Evolutionary conservation across 1,284 basidiomycete genomes (phyloP).

Genomic region (Leccinum subrobustum): DNA sequence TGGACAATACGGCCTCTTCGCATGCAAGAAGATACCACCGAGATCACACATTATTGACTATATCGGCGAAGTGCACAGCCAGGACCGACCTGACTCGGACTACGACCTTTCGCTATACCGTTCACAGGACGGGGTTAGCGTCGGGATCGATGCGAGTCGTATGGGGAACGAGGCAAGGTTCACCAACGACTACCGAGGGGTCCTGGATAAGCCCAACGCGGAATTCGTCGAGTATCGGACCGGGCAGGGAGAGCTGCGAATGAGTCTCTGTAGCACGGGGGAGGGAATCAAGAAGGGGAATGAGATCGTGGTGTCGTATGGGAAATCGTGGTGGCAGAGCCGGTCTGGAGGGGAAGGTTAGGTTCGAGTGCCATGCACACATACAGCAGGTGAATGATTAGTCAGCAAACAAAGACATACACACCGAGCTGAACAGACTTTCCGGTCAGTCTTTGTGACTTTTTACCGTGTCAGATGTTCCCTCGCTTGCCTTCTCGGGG

Average conservation of each 20-base stretch:
- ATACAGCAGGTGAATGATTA: slow-evolving; percentile 10
- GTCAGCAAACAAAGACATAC: slow-evolving; percentile 28
- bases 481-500: slow-evolving; percentile 48
- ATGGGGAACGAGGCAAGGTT: slow-evolving; percentile 88
- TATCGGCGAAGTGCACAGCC: slow-evolving; percentile 80
- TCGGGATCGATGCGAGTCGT: slow-evolving; percentile 71
- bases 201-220: slow-evolving; percentile 68
- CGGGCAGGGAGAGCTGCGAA: slow-evolving; percentile 64
- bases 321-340: slow-evolving; percentile 86
- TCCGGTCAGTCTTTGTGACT: background rate
- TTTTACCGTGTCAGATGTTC: slow-evolving; percentile 34
- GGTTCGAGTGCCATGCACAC: background rate
- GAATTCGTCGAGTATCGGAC: slow-evolving; percentile 65
- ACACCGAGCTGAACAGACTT: slow-evolving; percentile 6
- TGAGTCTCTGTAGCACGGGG: slow-evolving; percentile 70
- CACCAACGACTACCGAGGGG: slow-evolving; percentile 84
- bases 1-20: slow-evolving; percentile 84
- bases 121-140: slow-evolving; percentile 47
- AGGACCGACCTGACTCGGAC: slow-evolving; percentile 68
- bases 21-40: slow-evolving; percentile 64
- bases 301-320: slow-evolving; percentile 88
- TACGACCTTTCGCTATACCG: slow-evolving; percentile 86
- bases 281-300: slow-evolving; percentile 74
- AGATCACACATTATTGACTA: slow-evolving; percentile 78
- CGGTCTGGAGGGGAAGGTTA: slow-evolving; percentile 24